phyloP scores from a whole-genome alignment of 73 alveolate species.

The Breviolum minutum region DNA sequence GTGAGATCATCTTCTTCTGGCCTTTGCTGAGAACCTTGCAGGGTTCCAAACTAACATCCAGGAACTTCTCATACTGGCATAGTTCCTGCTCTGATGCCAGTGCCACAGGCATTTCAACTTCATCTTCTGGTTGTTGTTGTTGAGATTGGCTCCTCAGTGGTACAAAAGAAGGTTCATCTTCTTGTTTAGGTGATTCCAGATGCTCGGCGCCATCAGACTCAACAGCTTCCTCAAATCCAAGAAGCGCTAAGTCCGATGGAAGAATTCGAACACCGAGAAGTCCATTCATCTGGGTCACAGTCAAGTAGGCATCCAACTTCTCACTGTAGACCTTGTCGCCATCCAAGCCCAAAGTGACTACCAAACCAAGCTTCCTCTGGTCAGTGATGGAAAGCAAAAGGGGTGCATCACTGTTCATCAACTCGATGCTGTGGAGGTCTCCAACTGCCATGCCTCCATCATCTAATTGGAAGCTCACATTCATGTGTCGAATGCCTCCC shows the following conservation, averaged over 20 bases:
- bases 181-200: not conserved
- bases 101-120: not conserved
- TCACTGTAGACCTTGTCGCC: not conserved
- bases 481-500: not conserved
- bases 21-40: not conserved
- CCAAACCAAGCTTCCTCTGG: slow-evolving; percentile 15
- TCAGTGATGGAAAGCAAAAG: not conserved
- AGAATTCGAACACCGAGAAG: not conserved
- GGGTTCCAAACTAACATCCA: not conserved
- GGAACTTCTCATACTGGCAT: not conserved
- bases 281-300: not conserved
- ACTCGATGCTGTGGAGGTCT: not conserved
- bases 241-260: not conserved
- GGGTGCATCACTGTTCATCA: slow-evolving; percentile 11
- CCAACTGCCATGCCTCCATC: slow-evolving; percentile 40
- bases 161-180: not conserved
- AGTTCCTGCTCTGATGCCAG: not conserved
- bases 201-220: not conserved
- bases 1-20: not conserved
- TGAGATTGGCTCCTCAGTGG: not conserved
- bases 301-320: not conserved
- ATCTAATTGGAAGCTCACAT: not conserved
- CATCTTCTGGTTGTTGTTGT: not conserved
- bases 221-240: not conserved
- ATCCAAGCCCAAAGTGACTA: not conserved